Percentiles rank a stretch among this genome's conserved stretches.
These are phyloP conservation scores for Pinus tabuliformis DNA, from an alignment of 75 land plant species.

Conservation along the genomic window DNA sequence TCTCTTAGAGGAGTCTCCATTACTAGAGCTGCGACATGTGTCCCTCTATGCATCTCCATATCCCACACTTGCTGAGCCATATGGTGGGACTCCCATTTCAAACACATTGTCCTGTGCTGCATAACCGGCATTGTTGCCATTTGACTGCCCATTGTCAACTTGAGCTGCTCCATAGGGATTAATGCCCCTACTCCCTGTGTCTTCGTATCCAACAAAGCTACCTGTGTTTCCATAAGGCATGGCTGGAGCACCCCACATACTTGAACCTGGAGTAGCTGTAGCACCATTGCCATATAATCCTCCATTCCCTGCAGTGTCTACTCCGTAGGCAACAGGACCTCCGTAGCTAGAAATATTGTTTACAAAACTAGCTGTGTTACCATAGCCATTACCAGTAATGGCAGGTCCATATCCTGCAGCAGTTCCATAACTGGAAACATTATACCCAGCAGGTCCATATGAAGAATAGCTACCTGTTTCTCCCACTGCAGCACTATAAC, in stretches of 20 bases:
- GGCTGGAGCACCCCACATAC: slow-evolving; percentile 13
- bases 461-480: slow-evolving; percentile 34
- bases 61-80: slow-evolving; percentile 28
- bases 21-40: too few relatives aligned
- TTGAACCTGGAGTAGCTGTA: too few relatives aligned
- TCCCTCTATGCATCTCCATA: slow-evolving; percentile 57
- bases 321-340: slow-evolving; percentile 22
- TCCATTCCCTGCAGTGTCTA: background rate
- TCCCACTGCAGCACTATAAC: slow-evolving; percentile 46
- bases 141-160: background rate
- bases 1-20: too few relatives aligned
- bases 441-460: slow-evolving; percentile 42
- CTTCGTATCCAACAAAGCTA: slow-evolving; percentile 57
- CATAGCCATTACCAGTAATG: slow-evolving; percentile 45
- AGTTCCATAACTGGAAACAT: slow-evolving; percentile 39
- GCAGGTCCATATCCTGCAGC: slow-evolving; percentile 44
- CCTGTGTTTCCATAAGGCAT: slow-evolving; percentile 35
- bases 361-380: slow-evolving; percentile 35
- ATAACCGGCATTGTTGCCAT: slow-evolving; percentile 41
- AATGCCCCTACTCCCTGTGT: slow-evolving; percentile 32
- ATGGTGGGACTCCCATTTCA: slow-evolving; percentile 22
- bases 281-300: background rate
- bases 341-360: slow-evolving; percentile 1
- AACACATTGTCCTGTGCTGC: slow-evolving; percentile 19
- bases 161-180: slow-evolving; percentile 41